Evolutionary conservation across 805 yeast species (phyloP).

Genomic region (Lipomyces yamadae): DNA sequence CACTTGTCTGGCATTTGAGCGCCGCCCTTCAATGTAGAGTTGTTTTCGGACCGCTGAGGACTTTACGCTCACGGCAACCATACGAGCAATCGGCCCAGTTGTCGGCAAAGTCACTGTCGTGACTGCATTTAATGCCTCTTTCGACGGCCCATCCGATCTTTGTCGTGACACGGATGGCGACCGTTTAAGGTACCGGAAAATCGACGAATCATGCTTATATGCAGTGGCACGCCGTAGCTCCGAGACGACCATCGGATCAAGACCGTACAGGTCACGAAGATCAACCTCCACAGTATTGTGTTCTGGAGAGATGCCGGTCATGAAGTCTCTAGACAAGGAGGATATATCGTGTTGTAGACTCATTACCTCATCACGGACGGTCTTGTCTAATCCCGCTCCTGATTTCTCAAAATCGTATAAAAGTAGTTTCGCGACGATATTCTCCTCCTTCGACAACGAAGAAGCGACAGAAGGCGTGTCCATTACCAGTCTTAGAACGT

Average conservation of each 20-base stretch:
- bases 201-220: conserved; percentile 3
- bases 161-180: not conserved
- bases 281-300: conserved; percentile 43
- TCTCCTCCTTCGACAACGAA: conserved; percentile 70
- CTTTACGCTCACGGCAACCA: conserved; percentile 63
- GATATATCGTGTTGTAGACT: conserved; percentile 80
- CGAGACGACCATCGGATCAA: conserved; percentile 34
- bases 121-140: conserved; percentile 41
- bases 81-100: conserved; percentile 57
- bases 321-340: conserved; percentile 76
- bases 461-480: conserved; percentile 47
- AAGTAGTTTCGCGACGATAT: conserved; percentile 78
- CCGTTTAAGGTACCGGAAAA: conserved; percentile 12
- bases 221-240: conserved; percentile 22
- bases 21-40: conserved; percentile 77
- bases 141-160: conserved; percentile 11
- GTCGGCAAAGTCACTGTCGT: conserved; percentile 58
- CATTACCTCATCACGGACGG: conserved; percentile 71
- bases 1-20: conserved; percentile 67
- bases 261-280: conserved; percentile 43
- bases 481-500: conserved; percentile 62
- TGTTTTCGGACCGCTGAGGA: conserved; percentile 62
- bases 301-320: conserved; percentile 51
- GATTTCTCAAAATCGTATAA: conserved; percentile 86
- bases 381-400: conserved; percentile 77